These are phyloP conservation scores for Clavispora asparagi DNA, from an alignment of 805 yeast species.

Conservation along the genomic window DNA sequence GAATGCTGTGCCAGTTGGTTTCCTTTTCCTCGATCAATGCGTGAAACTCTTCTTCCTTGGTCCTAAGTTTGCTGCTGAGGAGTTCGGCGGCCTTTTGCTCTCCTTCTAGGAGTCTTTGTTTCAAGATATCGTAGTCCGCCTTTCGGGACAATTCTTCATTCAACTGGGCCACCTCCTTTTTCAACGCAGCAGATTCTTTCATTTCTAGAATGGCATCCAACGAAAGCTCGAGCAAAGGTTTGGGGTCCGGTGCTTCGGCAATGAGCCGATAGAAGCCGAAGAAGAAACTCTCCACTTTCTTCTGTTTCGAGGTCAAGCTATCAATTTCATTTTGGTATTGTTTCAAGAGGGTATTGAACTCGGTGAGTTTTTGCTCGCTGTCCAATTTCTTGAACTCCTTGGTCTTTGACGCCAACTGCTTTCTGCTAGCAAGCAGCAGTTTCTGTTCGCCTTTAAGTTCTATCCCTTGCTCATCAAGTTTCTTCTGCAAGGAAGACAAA, in stretches of 20 bases:
- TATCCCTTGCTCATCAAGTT: constrained; percentile 69
- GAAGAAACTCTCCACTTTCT: constrained; percentile 66
- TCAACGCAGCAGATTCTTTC: constrained; percentile 47
- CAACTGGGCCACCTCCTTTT: constrained; percentile 44
- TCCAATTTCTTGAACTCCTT: constrained; percentile 73
- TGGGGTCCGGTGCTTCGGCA: constrained; percentile 92
- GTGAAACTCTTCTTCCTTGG: constrained; percentile 70
- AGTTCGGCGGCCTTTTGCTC: constrained; percentile 60
- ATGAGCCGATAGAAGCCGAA: constrained; percentile 68
- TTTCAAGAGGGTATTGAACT: constrained; percentile 62
- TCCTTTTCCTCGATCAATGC: constrained; percentile 71
- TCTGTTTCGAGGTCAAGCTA: constrained; percentile 68
- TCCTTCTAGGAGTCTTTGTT: constrained; percentile 51
- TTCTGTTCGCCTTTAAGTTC: constrained; percentile 69
- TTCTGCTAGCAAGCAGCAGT: constrained; percentile 62
- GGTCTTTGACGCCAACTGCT: constrained; percentile 76
- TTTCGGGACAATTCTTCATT: constrained; percentile 56
- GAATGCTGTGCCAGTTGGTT: constrained; percentile 58
- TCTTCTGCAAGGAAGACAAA: constrained; percentile 62
- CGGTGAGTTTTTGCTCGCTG: constrained; percentile 60
- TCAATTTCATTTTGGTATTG: constrained; percentile 88
- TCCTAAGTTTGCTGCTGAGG: constrained; percentile 48
- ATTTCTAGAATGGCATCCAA: constrained; percentile 56
- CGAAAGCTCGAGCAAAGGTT: constrained; percentile 68
- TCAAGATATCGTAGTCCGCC: constrained; percentile 78